These are phyloP conservation scores for Durio zibethinus DNA, from an alignment of 345 rosid genomes.

Conservation along the genomic window DNA sequence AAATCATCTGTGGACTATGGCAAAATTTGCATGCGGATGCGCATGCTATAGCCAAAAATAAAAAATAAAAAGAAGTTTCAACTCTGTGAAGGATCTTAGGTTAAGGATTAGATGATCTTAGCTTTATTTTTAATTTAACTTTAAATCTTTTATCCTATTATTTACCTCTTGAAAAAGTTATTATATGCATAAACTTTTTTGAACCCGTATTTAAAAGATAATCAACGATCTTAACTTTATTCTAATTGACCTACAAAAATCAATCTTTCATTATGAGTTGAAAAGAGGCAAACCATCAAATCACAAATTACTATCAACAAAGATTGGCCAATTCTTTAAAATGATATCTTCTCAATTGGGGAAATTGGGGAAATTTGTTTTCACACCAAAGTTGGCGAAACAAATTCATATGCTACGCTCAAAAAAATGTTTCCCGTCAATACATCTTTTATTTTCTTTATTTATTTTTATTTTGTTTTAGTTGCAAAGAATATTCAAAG, in stretches of 20 bases:
- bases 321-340: not conserved
- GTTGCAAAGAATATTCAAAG: not conserved
- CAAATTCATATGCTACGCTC: not conserved
- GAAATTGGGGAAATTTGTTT: not conserved
- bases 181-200: no score
- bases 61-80: not conserved
- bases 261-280: not conserved
- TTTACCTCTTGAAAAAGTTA: no score
- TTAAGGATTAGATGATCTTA: not conserved
- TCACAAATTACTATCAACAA: not conserved
- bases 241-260: not conserved
- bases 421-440: no score
- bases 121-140: no score
- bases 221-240: not conserved
- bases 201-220: no score
- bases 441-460: no score
- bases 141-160: no score
- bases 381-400: not conserved
- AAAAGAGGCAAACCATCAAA: not conserved
- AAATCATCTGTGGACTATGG: slow-evolving; percentile 2
- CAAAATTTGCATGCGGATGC: slow-evolving; percentile 24
- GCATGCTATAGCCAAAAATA: slow-evolving; percentile 25
- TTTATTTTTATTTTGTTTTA: no score
- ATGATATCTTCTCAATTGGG: not conserved
- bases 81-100: not conserved